phyloP scores from a whole-genome alignment of 176 grass and related monocot species.

The Carex parvula region DNA sequence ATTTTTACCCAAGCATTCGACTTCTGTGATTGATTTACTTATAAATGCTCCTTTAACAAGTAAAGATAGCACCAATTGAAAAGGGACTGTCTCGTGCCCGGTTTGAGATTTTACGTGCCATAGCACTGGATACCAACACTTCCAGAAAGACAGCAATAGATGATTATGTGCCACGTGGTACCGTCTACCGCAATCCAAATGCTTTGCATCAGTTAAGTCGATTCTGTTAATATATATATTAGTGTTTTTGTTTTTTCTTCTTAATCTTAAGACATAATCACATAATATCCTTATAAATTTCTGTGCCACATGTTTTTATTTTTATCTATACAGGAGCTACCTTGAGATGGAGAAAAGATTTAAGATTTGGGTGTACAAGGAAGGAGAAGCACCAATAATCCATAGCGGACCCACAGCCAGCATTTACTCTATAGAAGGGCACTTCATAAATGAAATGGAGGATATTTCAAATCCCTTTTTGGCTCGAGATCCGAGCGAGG shows the following conservation, averaged over 20 bases:
- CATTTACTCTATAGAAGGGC: conserved; percentile 91
- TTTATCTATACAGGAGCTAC: conserved; percentile 56
- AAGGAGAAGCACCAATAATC: conserved; percentile 69
- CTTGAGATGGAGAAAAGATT: conserved; percentile 85
- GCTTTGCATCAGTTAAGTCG: conserved; percentile 66
- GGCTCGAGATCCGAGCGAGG: conserved; percentile 41
- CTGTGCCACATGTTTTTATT: not conserved
- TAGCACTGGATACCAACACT: conserved; percentile 33
- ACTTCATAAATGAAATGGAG: conserved; percentile 86
- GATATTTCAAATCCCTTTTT: conserved; percentile 53
- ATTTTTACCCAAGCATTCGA: not conserved
- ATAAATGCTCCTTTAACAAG: not conserved
- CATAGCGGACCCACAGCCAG: conserved; percentile 46
- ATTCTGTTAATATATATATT: not conserved
- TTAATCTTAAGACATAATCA: not conserved
- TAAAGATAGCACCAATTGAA: conserved; percentile 35
- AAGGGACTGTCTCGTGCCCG: conserved; percentile 46
- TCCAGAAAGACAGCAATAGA: conserved; percentile 22
- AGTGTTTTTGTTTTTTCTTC: not conserved
- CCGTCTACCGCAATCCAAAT: conserved; percentile 65
- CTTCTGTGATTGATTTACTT: not conserved
- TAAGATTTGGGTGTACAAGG: conserved; percentile 74
- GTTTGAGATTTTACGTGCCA: conserved; percentile 39
- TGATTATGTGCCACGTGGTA: conserved; percentile 51
- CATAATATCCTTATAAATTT: not conserved